phyloP scores from a whole-genome alignment of 169 alveolate genomes.

The Eimeria falciformis region DNA sequence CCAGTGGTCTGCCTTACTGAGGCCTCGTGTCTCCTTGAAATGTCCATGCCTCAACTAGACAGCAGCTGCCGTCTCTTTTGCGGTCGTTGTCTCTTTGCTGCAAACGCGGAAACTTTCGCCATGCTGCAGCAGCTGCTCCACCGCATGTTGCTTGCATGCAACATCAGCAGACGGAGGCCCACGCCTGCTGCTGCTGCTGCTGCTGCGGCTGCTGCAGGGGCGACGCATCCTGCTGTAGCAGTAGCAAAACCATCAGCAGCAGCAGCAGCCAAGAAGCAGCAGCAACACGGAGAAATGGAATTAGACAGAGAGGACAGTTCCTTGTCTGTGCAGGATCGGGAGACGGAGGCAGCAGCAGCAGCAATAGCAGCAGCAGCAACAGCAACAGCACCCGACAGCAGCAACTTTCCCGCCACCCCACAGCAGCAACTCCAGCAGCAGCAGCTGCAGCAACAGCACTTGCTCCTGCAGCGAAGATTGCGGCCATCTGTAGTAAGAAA shows the following conservation, averaged over 20 bases:
- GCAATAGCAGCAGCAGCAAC: slow-evolving; percentile 45
- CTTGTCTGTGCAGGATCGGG: neutral
- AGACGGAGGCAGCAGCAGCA: slow-evolving; percentile 35
- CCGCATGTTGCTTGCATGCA: slow-evolving; percentile 69
- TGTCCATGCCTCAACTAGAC: slow-evolving; percentile 57
- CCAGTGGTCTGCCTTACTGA: slow-evolving; percentile 22
- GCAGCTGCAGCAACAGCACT: slow-evolving; percentile 49
- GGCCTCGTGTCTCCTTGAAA: neutral
- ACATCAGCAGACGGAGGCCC: slow-evolving; percentile 46
- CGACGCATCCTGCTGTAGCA: neutral
- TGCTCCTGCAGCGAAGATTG: slow-evolving; percentile 28
- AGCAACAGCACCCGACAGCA: slow-evolving; percentile 12
- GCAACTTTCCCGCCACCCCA: neutral
- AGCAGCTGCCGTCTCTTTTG: slow-evolving; percentile 54
- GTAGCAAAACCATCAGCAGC: neutral
- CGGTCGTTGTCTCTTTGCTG: slow-evolving; percentile 56
- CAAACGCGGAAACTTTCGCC: slow-evolving; percentile 32
- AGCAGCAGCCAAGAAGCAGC: slow-evolving; percentile 44
- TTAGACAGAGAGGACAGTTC: neutral
- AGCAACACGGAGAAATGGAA: neutral
- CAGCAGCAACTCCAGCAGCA: slow-evolving; percentile 56
- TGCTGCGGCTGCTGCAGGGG: slow-evolving; percentile 39
- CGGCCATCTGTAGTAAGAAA: slow-evolving; percentile 37
- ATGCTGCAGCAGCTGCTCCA: slow-evolving; percentile 68
- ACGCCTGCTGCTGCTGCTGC: slow-evolving; percentile 46